A percentile compares a stretch with the other conserved stretches of the same genome.
Evolutionary conservation across 2,329 filamentous ascomycete genomes (phyloP).

Genomic region (Arthrobotrys conoides): DNA sequence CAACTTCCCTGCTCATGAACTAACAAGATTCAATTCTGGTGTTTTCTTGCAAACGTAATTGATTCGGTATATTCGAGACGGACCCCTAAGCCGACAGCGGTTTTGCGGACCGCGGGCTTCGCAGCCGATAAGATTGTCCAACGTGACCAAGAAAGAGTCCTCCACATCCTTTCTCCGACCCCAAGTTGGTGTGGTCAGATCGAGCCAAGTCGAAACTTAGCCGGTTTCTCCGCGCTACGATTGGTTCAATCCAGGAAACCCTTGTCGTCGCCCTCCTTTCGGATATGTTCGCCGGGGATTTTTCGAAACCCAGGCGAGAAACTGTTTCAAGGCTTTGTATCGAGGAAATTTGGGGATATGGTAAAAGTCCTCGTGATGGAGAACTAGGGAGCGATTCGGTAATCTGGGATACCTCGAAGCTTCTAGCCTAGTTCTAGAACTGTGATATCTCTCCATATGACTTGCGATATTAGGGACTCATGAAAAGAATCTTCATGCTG

Average conservation of each 20-base stretch:
- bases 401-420: conserved; percentile 6
- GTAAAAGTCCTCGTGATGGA: conserved; percentile 21
- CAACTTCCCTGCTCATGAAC: conserved; percentile 24
- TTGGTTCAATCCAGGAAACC: conserved; percentile 24
- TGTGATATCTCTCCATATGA: background rate
- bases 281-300: conserved; percentile 55
- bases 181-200: conserved; percentile 34
- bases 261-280: conserved; percentile 16
- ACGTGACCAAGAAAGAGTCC: conserved; percentile 42
- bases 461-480: background rate
- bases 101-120: conserved; percentile 55
- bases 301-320: conserved; percentile 39
- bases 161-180: conserved; percentile 53
- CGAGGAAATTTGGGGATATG: conserved; percentile 40
- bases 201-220: conserved; percentile 57
- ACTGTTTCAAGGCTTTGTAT: conserved; percentile 53
- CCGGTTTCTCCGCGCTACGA: conserved; percentile 28
- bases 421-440: conserved; percentile 14
- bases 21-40: conserved; percentile 6
- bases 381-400: conserved; percentile 1
- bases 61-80: conserved; percentile 56
- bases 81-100: conserved; percentile 56
- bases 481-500: background rate
- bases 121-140: conserved; percentile 26
- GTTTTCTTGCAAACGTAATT: conserved; percentile 14